Base-by-base conservation (phyloP, 164 flowering plant genomes). In the Houttuynia cordata region DNA sequence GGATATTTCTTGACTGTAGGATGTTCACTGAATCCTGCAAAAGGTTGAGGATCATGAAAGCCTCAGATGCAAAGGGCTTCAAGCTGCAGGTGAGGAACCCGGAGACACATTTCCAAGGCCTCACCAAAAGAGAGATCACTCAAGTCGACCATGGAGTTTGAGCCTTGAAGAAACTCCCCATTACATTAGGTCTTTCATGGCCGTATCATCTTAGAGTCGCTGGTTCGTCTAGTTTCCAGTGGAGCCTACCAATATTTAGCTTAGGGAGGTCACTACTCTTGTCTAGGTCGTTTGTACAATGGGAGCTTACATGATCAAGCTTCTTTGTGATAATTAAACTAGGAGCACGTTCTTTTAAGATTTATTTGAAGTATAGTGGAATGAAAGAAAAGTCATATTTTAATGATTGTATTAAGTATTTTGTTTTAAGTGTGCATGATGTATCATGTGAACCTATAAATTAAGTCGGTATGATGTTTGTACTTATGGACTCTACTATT, bases 21-120 rank as follows among this genome's bases (percentile, higher is more conserved):
- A 78, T 74, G 74, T 74, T 74, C 54, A 63, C 52, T 0, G 81
- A 75, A 49, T 73, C 79, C 51, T 78, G 81, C 75, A 73, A 71
- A 50, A 73, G 78, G 73, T 72, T 77, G 24, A 68, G 81, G 72
- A 75, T 78, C 30, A 78, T 70, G 77, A 78, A 73, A 61, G 55
- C 67, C 57, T 68, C 79, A 0, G 75, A 78, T 2, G 69, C 71
- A 5, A 68, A 65, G 51, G 74, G 70, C 25, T 64, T 78, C 25
- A 72, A 62, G 4, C 56, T 73, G 53, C 63, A 60, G 34, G 34
- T 24, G 40, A 60, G 53, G 10, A 50, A 37, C 23, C 39, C 53
- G 8, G 39, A 19, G 8, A 40, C 41, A 25, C 14, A 45, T 19
- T 56, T 56, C 58, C 40, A 25, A 24, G 39, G 58, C 20, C 37